Evolutionary conservation across 2,329 filamentous ascomycete genomes (phyloP), one percentile per base, ranked within the genome.

Genomic region (Coniella lustricola): DNA sequence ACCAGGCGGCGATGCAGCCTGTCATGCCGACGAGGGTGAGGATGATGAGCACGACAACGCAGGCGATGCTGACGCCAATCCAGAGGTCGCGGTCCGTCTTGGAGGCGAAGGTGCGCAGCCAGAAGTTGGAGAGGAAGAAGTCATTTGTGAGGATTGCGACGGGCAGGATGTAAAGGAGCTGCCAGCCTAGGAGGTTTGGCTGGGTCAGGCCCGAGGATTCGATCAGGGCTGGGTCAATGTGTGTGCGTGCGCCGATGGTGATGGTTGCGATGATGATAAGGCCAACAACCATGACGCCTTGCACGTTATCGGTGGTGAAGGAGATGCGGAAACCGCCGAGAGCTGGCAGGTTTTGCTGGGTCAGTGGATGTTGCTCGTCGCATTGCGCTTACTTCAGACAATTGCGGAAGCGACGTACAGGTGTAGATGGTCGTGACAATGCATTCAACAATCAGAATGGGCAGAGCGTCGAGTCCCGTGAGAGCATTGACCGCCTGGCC

Each of bases 51-150:
- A 89, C 80, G 20, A 71, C 73, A 3, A 79, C 67, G 7, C 77
- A 77, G 16, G 87, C 86, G 43, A 87, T 72, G n/a, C 76, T 76
- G 25, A 87, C 76, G 42, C 87, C 88, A 47, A 90, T 72, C 72
- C 80, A 83, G 7, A 93, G 77, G 60, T 91, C 87, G 59, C 76
- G 82, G 71, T 93, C 87, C 0, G 84, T 87, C 63, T 79, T 84
- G 44, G 85, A 85, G 16, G 87, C 84, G 60, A 93, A 93, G 4
- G 87, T 87, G 44, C 87, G 83, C 64, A 91, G 78, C 87, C 87
- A 93, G 66, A 88, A 90, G 56, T 81, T 84, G 29, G 85, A 88
- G 37, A 93, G 72, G 71, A 93, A 93, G 72, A 93, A 90, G 70
- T 90, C 83, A 68, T 91, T 93, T 51, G 87, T 90, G 48, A 90